A percentile compares a stretch with the other conserved stretches of the same genome.
Conservation (phyloP, 2,329 filamentous ascomycete species). For the Boeremia exigua region DNA sequence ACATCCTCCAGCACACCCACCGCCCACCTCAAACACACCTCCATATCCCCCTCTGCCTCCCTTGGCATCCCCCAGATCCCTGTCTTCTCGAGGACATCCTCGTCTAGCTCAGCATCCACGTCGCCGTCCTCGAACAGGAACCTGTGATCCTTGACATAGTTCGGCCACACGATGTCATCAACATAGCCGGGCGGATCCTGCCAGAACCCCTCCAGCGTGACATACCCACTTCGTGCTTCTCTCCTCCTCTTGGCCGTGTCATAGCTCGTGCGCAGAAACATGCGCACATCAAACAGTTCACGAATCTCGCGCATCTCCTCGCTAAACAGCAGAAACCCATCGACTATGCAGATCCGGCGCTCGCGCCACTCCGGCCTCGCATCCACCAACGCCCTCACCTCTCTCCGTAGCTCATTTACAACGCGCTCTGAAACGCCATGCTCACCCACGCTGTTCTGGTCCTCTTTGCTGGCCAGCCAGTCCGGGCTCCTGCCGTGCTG, state of each 20-base stretch:
- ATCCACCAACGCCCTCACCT: slow-evolving; percentile 20
- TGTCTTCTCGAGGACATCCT: slow-evolving; percentile 42
- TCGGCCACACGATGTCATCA: slow-evolving; percentile 93
- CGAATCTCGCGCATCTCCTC: slow-evolving; percentile 60
- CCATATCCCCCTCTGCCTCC: slow-evolving; percentile 45
- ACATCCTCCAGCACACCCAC: slow-evolving; percentile 30
- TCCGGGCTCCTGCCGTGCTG: slow-evolving; percentile 66
- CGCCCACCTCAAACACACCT: slow-evolving; percentile 41
- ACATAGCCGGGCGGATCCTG: slow-evolving; percentile 92
- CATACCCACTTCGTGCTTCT: slow-evolving; percentile 75
- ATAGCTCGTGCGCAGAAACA: slow-evolving; percentile 76
- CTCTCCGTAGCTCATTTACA: slow-evolving; percentile 47
- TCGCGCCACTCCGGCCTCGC: slow-evolving; percentile 24
- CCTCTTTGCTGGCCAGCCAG: slow-evolving; percentile 60
- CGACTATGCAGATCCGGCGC: slow-evolving; percentile 68
- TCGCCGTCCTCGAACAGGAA: slow-evolving; percentile 78
- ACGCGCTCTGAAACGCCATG: slow-evolving; percentile 38
- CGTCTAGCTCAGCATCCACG: slow-evolving; percentile 64
- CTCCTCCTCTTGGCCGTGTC: slow-evolving; percentile 68
- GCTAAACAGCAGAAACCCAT: slow-evolving; percentile 87
- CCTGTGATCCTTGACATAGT: slow-evolving; percentile 80
- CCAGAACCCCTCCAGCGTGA: slow-evolving; percentile 88
- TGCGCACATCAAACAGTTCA: slow-evolving; percentile 71
- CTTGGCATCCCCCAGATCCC: slow-evolving; percentile 49
- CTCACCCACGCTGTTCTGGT: slow-evolving; percentile 60